Evolutionary conservation across 371 early-diverging fungal genomes (phyloP), one percentile per base, ranked within the genome.

Genomic region (Lichtheimia corymbifera): DNA sequence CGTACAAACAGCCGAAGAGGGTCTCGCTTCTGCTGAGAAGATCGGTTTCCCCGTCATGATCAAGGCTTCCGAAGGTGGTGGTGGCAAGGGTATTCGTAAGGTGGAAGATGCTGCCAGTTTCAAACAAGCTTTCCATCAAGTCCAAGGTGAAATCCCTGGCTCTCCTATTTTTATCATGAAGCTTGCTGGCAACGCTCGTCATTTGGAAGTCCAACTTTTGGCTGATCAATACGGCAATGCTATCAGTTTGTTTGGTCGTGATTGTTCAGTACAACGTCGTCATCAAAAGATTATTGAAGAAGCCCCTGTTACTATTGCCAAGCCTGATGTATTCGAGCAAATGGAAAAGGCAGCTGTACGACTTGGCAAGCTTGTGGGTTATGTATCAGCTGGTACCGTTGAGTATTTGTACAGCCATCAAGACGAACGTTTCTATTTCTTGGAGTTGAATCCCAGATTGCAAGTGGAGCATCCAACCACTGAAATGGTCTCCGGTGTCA

Each of bases 401-500:
- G 99, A 99, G 81, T 99, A 97, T 66, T 83, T 99, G 30, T 98
- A 94, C 81, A 90, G 91, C 59, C 90, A 92, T 47, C 85, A 84
- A 0, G 88, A 89, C 43, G 89, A 93, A 62, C 77, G 91, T 61
- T 97, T 92, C 83, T 98, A 92, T 82, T 99, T 99, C 78, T 79
- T 99, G 60, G 99, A 99, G 80, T 82, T 98, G 55, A 99, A 99
- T 82, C 96, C 99, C 35, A 85, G 99, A 63, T 77, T 99, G 65
- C 99, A 99, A 79, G 99, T 99, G 25, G 99, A 99, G 84, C 99
- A 99, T 83, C 98, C 99, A 52, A 96, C 96, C 24, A 98, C 99
- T 15, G 99, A 99, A 76, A 95, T 98, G 90, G 95, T 97, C 30
- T 94, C 97, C 40, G 97, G 97, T 50, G 96, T 97, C 71, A 97